Evolutionary conservation across 176 grass and related monocot genomes (phyloP).

Genomic region (Eleusine indica): DNA sequence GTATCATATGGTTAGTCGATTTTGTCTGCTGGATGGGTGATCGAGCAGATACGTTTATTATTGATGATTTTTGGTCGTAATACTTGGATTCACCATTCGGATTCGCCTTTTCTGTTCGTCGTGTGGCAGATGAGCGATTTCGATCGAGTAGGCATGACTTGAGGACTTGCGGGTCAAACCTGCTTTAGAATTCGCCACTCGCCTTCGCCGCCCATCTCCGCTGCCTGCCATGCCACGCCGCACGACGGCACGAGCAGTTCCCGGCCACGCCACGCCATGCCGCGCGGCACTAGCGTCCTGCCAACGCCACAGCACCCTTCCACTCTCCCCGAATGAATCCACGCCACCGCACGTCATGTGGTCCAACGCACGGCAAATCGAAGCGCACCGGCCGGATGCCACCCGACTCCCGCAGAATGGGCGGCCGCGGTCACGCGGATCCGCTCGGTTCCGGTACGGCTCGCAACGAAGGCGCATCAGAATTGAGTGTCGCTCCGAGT

Average conservation of each 20-base stretch:
- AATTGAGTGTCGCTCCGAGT: no score
- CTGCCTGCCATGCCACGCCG: neutral
- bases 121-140: constrained; percentile 11
- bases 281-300: no score
- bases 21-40: neutral
- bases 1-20: constrained; percentile 23
- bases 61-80: neutral
- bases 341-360: no score
- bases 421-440: no score
- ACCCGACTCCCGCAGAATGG: no score
- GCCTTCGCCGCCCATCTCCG: neutral
- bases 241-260: no score
- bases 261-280: no score
- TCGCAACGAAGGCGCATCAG: no score
- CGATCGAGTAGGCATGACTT: neutral
- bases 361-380: neutral
- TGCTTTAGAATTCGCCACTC: neutral
- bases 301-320: no score
- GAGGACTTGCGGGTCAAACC: constrained; percentile 17
- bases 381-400: neutral
- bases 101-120: neutral
- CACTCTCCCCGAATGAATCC: neutral
- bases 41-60: neutral
- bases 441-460: no score
- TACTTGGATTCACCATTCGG: neutral